Evolutionary conservation across 2,329 filamentous ascomycete genomes (phyloP).

Genomic region (Talaromyces islandicus): DNA sequence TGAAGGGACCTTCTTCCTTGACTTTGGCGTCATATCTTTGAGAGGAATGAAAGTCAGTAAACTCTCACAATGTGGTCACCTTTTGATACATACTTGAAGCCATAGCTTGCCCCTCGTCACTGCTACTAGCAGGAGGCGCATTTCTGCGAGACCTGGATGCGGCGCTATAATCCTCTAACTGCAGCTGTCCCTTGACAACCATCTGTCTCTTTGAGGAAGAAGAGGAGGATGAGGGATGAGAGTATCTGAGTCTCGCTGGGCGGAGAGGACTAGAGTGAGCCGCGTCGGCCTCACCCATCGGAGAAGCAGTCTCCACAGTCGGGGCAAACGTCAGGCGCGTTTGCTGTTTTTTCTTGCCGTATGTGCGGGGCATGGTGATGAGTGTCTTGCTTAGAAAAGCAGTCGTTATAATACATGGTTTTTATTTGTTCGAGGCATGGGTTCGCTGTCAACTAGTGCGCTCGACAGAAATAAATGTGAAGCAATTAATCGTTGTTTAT

Average conservation of each 20-base stretch:
- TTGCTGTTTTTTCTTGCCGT: conserved; percentile 27
- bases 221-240: conserved; percentile 18
- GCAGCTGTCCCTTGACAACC: conserved; percentile 10
- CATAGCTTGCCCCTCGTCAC: background rate
- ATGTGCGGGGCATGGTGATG: conserved; percentile 7
- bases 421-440: background rate
- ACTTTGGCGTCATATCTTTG: background rate
- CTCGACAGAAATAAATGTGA: background rate
- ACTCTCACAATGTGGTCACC: background rate
- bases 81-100: background rate
- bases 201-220: conserved; percentile 14
- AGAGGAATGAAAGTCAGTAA: background rate
- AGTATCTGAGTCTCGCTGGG: conserved; percentile 28
- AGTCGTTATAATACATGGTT: background rate
- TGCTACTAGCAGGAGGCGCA: background rate
- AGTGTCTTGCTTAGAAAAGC: background rate
- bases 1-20: background rate
- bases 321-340: conserved; percentile 39
- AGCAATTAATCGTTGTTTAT: background rate
- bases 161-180: conserved; percentile 4
- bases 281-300: conserved; percentile 17
- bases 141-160: background rate
- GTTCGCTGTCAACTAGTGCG: background rate
- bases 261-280: conserved; percentile 19
- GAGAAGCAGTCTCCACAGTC: conserved; percentile 18